These are phyloP conservation scores for Albifimbria verrucaria DNA, from an alignment of 2,329 filamentous ascomycete species.

Conservation along the genomic window DNA sequence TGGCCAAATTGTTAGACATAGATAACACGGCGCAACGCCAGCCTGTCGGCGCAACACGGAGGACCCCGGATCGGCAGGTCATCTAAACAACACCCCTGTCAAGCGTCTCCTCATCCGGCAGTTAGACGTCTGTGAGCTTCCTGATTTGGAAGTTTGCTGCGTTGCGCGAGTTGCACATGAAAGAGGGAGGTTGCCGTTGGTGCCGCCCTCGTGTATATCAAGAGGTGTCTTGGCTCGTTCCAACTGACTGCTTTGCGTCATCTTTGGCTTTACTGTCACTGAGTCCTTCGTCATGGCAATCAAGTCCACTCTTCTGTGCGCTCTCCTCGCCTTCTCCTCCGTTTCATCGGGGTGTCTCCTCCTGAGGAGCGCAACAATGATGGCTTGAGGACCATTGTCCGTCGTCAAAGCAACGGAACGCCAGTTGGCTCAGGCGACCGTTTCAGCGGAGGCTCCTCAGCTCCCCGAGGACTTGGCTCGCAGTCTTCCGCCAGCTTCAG, in stretches of 20 bases:
- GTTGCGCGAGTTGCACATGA: background rate
- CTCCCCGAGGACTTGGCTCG: constrained; percentile 30
- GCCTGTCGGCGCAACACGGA: background rate
- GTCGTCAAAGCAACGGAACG: constrained; percentile 8
- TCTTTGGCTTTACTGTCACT: background rate
- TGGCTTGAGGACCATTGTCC: constrained; percentile 6
- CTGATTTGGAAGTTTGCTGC: background rate
- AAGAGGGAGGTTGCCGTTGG: background rate
- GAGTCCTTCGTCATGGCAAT: background rate
- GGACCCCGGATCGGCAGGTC: background rate
- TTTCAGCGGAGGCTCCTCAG: constrained; percentile 6
- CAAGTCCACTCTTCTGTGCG: background rate
- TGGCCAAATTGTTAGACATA: background rate
- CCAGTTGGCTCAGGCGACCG: constrained; percentile 9
- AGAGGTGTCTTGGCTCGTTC: background rate
- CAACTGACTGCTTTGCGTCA: background rate
- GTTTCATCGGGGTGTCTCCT: constrained; percentile 8
- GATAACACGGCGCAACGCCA: background rate
- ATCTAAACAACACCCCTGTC: background rate
- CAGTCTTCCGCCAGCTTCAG: constrained; percentile 55
- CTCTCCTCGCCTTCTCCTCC: constrained; percentile 3
- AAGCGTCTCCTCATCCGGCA: background rate
- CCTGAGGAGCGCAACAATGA: constrained; percentile 5
- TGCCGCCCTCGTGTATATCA: background rate
- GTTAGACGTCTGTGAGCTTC: background rate